phyloP scores from a whole-genome alignment of 2,329 filamentous ascomycete genomes.

The Penicillium verrucosum region DNA sequence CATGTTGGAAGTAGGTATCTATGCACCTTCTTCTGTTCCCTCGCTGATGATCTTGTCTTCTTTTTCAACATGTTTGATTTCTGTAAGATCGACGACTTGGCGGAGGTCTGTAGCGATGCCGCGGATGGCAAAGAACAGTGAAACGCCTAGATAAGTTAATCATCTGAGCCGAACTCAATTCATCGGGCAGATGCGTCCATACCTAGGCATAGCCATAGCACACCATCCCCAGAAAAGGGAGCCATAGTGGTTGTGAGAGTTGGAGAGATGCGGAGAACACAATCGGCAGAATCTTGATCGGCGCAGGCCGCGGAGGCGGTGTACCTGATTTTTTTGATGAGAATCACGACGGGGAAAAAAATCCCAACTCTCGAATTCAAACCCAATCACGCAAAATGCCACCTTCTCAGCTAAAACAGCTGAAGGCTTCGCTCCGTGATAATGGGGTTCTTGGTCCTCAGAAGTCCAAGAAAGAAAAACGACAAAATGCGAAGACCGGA shows the following conservation, averaged over 20 bases:
- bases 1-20: not conserved
- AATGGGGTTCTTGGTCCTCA: constrained; percentile 88
- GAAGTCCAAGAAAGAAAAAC: constrained; percentile 92
- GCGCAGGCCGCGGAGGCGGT: constrained; percentile 33
- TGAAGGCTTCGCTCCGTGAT: constrained; percentile 85
- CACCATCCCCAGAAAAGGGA: constrained; percentile 34
- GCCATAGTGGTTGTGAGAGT: constrained; percentile 27
- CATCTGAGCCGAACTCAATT: accelerated
- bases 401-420: constrained; percentile 91
- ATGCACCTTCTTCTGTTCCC: constrained; percentile 65
- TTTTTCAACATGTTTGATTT: constrained; percentile 62
- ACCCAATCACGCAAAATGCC: constrained; percentile 60
- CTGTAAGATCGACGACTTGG: constrained; percentile 45
- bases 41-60: constrained; percentile 72
- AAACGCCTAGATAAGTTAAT: constrained; percentile 30
- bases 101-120: constrained; percentile 54
- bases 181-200: not conserved
- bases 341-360: constrained; percentile 24
- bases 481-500: constrained; percentile 65
- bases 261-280: constrained; percentile 21
- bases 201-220: constrained; percentile 43
- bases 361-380: constrained; percentile 21
- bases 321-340: constrained; percentile 29
- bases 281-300: constrained; percentile 30
- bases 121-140: constrained; percentile 51